These are phyloP conservation scores for Solanum piurae DNA, from an alignment of 257 asterid species.

Conservation along the genomic window DNA sequence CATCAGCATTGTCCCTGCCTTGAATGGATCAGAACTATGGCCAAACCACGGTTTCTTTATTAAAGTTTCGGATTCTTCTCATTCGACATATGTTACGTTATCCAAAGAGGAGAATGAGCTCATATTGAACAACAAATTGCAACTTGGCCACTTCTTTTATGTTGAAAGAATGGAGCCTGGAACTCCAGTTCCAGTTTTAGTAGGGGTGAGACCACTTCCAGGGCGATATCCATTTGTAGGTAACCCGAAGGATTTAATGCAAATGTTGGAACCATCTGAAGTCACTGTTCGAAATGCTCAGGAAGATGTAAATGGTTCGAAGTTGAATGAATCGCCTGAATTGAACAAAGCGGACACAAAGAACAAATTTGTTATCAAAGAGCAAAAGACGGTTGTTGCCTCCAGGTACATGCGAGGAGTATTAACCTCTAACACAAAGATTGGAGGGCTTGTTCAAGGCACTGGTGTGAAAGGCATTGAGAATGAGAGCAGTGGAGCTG, in stretches of 20 bases:
- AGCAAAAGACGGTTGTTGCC: conserved; percentile 61
- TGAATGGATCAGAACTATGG: conserved; percentile 61
- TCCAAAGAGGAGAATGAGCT: conserved; percentile 61
- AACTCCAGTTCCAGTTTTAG: conserved; percentile 57
- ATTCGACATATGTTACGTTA: conserved; percentile 64
- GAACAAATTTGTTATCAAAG: conserved; percentile 62
- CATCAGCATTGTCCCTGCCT: conserved; percentile 79
- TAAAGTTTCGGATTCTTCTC: conserved; percentile 88
- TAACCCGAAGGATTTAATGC: conserved; percentile 84
- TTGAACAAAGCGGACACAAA: conserved; percentile 22
- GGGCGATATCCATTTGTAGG: conserved; percentile 78
- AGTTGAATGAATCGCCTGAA: conserved; percentile 2
- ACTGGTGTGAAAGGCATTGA: conserved; percentile 10
- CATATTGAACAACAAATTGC: conserved; percentile 66
- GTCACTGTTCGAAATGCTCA: conserved; percentile 18
- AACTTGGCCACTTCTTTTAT: conserved; percentile 70
- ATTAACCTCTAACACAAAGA: conserved; percentile 29
- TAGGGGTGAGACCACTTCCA: conserved; percentile 64
- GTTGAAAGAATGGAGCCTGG: conserved; percentile 67
- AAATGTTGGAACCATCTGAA: conserved; percentile 44
- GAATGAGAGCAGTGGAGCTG: conserved; percentile 22
- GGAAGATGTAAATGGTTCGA: conserved; percentile 1
- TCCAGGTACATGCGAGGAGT: conserved; percentile 79
- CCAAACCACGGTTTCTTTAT: conserved; percentile 82
- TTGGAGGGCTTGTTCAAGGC: conserved; percentile 23